These are phyloP conservation scores for Pneumocystis oryctolagi DNA, from an alignment of 1,139 yeast genomes.

Conservation along the genomic window DNA sequence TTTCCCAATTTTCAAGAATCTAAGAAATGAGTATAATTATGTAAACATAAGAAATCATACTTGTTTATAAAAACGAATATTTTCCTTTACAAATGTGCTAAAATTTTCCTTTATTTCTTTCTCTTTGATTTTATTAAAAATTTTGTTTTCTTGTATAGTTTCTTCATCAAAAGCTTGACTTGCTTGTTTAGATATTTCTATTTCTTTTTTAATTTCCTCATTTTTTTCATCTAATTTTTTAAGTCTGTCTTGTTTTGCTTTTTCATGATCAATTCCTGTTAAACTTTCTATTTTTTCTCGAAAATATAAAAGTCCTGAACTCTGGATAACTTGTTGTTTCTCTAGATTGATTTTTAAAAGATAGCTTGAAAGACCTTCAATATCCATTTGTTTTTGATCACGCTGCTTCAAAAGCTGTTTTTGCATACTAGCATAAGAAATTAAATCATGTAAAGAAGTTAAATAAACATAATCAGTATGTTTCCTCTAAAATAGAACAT, in stretches of 20 bases:
- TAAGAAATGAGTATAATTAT: background rate
- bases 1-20: slow-evolving; percentile 12
- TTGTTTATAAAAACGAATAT: slow-evolving; percentile 60
- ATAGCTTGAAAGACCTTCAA: slow-evolving; percentile 73
- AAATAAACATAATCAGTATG: slow-evolving; percentile 69
- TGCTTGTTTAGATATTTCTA: slow-evolving; percentile 52
- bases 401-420: slow-evolving; percentile 65
- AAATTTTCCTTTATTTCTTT: slow-evolving; percentile 60
- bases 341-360: slow-evolving; percentile 56
- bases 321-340: slow-evolving; percentile 41
- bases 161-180: slow-evolving; percentile 57
- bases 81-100: slow-evolving; percentile 55
- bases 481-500: slow-evolving; percentile 20
- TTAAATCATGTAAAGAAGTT: slow-evolving; percentile 71
- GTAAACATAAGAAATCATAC: slow-evolving; percentile 21
- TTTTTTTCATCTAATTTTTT: slow-evolving; percentile 43
- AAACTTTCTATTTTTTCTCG: slow-evolving; percentile 44
- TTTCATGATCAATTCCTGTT: slow-evolving; percentile 46
- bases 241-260: slow-evolving; percentile 38
- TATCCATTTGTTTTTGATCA: slow-evolving; percentile 82
- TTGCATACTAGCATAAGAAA: slow-evolving; percentile 66
- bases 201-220: slow-evolving; percentile 39
- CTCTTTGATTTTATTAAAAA: slow-evolving; percentile 70
- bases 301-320: slow-evolving; percentile 32
- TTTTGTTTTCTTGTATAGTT: slow-evolving; percentile 55